Conservation (phyloP, 2,329 filamentous ascomycete genomes). For the Alternaria novae-zelandiae region DNA sequence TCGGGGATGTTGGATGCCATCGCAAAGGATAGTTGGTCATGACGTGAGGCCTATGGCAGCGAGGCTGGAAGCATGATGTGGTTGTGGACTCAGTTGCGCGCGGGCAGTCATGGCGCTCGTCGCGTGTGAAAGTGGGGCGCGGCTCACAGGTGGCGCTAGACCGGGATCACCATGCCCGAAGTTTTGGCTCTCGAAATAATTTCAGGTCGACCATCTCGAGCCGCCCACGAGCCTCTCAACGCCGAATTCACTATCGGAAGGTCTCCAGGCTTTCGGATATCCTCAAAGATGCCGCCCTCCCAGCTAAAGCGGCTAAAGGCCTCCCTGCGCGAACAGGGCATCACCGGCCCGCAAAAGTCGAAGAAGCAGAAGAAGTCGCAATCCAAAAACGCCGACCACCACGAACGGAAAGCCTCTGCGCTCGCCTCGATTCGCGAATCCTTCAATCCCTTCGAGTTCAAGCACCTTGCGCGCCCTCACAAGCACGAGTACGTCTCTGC, state of each 20-base stretch:
- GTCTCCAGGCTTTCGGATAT: neutral
- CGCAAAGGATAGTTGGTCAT: conserved; percentile 18
- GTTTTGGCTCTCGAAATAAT: conserved; percentile 28
- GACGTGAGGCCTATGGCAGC: conserved; percentile 2
- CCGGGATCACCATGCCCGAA: conserved; percentile 22
- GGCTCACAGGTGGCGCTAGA: conserved; percentile 7
- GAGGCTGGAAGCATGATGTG: neutral
- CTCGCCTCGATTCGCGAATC: conserved; percentile 88
- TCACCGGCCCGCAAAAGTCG: conserved; percentile 89
- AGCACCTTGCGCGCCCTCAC: conserved; percentile 74
- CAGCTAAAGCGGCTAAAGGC: conserved; percentile 96
- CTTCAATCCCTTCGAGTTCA: conserved; percentile 98
- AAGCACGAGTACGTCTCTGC: conserved; percentile 86
- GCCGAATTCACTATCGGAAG: neutral
- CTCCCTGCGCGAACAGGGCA: conserved; percentile 85
- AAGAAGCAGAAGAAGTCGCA: conserved; percentile 85
- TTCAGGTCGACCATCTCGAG: conserved; percentile 9
- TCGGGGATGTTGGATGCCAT: conserved; percentile 52
- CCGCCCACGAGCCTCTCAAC: conserved; percentile 5
- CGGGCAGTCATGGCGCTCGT: conserved; percentile 28
- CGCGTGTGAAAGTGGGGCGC: conserved; percentile 10
- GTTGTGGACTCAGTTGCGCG: conserved; percentile 1
- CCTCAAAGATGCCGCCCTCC: conserved; percentile 78
- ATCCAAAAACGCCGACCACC: conserved; percentile 75
- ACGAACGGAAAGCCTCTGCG: conserved; percentile 76